A percentile compares a stretch with the other conserved stretches of the same genome.
These are phyloP conservation scores for Entomortierella lignicola DNA, from an alignment of 192 early-diverging fungal species.

Conservation along the genomic window DNA sequence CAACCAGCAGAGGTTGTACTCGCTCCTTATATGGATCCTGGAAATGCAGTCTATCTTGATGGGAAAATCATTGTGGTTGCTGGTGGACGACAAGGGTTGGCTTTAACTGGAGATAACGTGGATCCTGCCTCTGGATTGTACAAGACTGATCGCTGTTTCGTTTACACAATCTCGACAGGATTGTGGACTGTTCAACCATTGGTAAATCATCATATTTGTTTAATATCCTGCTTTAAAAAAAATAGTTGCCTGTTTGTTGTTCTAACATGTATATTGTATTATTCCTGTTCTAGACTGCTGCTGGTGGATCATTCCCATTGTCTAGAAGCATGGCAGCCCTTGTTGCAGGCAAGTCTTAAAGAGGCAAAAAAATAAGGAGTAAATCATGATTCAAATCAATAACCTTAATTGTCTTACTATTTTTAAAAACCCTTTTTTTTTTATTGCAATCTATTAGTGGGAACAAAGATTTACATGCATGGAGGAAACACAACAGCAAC, in stretches of 20 bases:
- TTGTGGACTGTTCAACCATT: conserved; percentile 19
- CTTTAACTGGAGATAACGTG: conserved; percentile 17
- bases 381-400: neutral
- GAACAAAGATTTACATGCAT: conserved; percentile 43
- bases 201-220: conserved; percentile 3
- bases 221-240: neutral
- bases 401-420: neutral
- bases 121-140: conserved; percentile 27
- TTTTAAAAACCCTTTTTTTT: too few species aligned
- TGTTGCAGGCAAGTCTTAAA: conserved; percentile 19
- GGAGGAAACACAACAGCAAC: conserved; percentile 49
- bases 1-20: neutral
- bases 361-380: neutral
- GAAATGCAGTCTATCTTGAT: conserved; percentile 19
- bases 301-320: conserved; percentile 18
- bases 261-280: neutral
- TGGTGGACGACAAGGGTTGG: conserved; percentile 15
- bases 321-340: conserved; percentile 25
- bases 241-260: neutral
- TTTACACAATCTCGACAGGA: conserved; percentile 30
- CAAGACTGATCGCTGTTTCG: conserved; percentile 43
- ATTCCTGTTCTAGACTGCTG: conserved; percentile 1
- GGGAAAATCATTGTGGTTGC: conserved; percentile 44
- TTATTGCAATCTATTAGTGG: too few species aligned
- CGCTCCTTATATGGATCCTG: conserved; percentile 32